These are phyloP conservation scores for Calonectria honghensis DNA, from an alignment of 2,329 filamentous ascomycete species.

Conservation along the genomic window DNA sequence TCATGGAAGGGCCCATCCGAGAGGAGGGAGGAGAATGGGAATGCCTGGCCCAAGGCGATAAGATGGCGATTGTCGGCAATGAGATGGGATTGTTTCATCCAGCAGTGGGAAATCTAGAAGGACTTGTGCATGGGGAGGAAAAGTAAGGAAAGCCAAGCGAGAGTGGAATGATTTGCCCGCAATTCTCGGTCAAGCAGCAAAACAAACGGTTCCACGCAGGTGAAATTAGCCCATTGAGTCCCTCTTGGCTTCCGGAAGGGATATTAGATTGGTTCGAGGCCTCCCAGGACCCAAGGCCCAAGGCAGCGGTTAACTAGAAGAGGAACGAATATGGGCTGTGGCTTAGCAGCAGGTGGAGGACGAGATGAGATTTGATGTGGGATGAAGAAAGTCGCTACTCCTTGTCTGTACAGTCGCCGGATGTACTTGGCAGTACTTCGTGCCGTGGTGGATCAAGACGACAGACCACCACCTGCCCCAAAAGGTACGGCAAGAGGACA, in stretches of 20 bases:
- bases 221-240: slow-evolving; percentile 8
- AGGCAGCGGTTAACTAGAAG: background rate
- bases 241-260: slow-evolving; percentile 22
- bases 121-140: slow-evolving; percentile 8
- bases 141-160: slow-evolving; percentile 25
- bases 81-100: background rate
- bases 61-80: slow-evolving; percentile 1
- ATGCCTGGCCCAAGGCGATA: background rate
- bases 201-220: slow-evolving; percentile 22
- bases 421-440: slow-evolving; percentile 16
- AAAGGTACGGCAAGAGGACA: slow-evolving; percentile 20
- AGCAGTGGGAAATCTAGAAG: background rate
- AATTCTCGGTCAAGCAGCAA: slow-evolving; percentile 21
- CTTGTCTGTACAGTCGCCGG: slow-evolving; percentile 11
- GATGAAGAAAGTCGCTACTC: slow-evolving; percentile 6
- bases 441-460: slow-evolving; percentile 19
- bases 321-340: background rate
- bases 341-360: slow-evolving; percentile 2
- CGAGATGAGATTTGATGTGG: background rate
- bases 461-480: slow-evolving; percentile 7
- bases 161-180: slow-evolving; percentile 32
- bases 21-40: background rate
- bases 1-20: background rate
- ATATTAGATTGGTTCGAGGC: slow-evolving; percentile 26
- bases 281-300: slow-evolving; percentile 2